Evolutionary conservation across 2,329 filamentous ascomycete species (phyloP), one percentile per base, ranked within the genome.

Genomic region (Westerdykella ornata): DNA sequence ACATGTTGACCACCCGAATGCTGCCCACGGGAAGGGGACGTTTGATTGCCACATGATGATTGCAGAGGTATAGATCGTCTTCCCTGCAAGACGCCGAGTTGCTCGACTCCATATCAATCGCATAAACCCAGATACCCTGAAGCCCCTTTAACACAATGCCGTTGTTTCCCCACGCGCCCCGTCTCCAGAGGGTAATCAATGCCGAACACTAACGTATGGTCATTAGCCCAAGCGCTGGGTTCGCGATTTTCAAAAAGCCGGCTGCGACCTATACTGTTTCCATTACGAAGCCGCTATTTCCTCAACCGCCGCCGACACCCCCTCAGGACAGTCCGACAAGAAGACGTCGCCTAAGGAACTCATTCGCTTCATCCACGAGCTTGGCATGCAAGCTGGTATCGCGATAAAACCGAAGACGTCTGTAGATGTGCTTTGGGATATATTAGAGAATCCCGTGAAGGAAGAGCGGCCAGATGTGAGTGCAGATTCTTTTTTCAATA

Each of bases 31-130:
- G 39, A 85, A 82, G 56, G 92, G 92, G 47, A 97, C 90, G 12
- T 98, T 98, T 66, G 92, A 98, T 70, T 98, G 92, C 76, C 92
- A 98, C 71, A 97, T 98, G 92, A 98, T 98, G 92, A 94, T 98
- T 63, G 82, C 88, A 59, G 90, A 98, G 84, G 87, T 90, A 75
- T 34, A 35, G 36, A 8, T 13, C 29, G 19, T 14, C 12, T 26
- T 29, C 28, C 30, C 19, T 29, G 30, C 16, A 33, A 7, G n/a
- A 33, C 9, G n/a, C 30, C 14, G 8, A 5, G 3, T 19, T 22
- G 18, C 18, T 26, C n/a, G 14, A 41, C 32, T 35, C 6, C 19
- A 32, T 20, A 28, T 28, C 19, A 16, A 14, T 13, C 9, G 36
- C 26, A 28, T 13, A 31, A 28, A 20, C 11, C 13, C 29, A 32